Evolutionary conservation across 179 eudicot genomes (phyloP).

Genomic region (Pouteria campechiana): DNA sequence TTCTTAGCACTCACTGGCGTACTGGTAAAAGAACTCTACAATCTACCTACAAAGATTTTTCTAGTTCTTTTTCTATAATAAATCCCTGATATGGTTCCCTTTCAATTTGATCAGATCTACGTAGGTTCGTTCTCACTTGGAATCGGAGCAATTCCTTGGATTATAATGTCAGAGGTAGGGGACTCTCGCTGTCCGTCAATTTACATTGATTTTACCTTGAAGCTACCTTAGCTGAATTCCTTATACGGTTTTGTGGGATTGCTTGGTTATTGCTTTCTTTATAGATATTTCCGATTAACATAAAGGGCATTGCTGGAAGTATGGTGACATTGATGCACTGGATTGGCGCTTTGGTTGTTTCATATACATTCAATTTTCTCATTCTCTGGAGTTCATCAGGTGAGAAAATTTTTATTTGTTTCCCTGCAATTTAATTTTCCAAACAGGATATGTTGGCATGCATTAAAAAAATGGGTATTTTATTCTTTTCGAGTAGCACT

Average conservation of each 20-base stretch:
- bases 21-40: too few relatives aligned
- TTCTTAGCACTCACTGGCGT: conserved; percentile 41
- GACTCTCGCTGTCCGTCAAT: too few relatives aligned
- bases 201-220: too few relatives aligned
- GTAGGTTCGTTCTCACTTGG: conserved; percentile 64
- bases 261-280: too few relatives aligned
- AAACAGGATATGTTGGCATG: too few relatives aligned
- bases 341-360: conserved; percentile 11
- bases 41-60: too few relatives aligned
- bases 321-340: background rate
- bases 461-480: too few relatives aligned
- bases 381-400: conserved; percentile 35
- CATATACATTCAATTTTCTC: conserved; percentile 22
- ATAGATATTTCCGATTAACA: conserved; percentile 29
- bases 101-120: conserved; percentile 27
- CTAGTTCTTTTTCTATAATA: background rate
- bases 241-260: background rate
- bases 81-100: conserved; percentile 17
- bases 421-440: too few relatives aligned
- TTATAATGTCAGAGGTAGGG: conserved; percentile 80
- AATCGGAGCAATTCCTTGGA: conserved; percentile 78
- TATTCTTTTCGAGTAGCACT: too few relatives aligned
- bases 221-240: too few relatives aligned
- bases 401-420: too few relatives aligned
- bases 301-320: conserved; percentile 26